Evolutionary conservation across 2,329 filamentous ascomycete genomes (phyloP).

Genomic region (Neoascochyta sp.): DNA sequence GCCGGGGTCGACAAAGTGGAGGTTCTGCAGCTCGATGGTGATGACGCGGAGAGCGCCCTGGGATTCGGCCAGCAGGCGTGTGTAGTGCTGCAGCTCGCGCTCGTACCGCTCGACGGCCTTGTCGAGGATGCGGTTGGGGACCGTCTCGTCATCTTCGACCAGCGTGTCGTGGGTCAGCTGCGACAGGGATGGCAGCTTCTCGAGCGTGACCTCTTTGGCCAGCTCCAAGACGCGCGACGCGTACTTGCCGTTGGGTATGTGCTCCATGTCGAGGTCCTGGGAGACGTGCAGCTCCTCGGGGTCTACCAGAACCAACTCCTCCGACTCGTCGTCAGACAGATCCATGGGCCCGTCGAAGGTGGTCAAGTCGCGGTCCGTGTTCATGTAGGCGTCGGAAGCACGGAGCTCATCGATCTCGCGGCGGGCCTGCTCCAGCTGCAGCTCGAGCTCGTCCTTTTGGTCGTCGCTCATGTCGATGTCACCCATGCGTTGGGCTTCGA

Average conservation of each 20-base stretch:
- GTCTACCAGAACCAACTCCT: constrained; percentile 30
- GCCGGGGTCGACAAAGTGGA: constrained; percentile 40
- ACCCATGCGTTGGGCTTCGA: constrained; percentile 35
- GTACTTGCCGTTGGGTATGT: constrained; percentile 26
- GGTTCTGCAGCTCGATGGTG: constrained; percentile 43
- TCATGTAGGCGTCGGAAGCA: constrained; percentile 30
- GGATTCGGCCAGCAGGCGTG: constrained; percentile 38
- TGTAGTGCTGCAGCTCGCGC: constrained; percentile 40
- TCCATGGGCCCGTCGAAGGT: constrained; percentile 20
- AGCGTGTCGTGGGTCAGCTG: constrained; percentile 27
- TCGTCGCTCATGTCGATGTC: constrained; percentile 39
- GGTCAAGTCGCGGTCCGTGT: constrained; percentile 17
- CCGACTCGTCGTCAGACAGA: constrained; percentile 28
- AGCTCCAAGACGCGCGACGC: constrained; percentile 26
- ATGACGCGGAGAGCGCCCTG: constrained; percentile 42
- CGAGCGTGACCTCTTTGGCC: constrained; percentile 28
- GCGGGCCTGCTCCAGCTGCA: constrained; percentile 33
- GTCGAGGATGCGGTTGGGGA: constrained; percentile 33
- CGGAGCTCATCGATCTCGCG: constrained; percentile 37
- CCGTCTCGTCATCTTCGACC: constrained; percentile 13
- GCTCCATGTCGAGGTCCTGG: constrained; percentile 27
- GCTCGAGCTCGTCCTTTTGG: constrained; percentile 29
- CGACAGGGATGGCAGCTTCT: constrained; percentile 21
- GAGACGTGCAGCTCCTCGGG: constrained; percentile 32
- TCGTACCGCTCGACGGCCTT: constrained; percentile 38